phyloP scores from a whole-genome alignment of 78 protist species.

The Tieghemostelium lacteum region DNA sequence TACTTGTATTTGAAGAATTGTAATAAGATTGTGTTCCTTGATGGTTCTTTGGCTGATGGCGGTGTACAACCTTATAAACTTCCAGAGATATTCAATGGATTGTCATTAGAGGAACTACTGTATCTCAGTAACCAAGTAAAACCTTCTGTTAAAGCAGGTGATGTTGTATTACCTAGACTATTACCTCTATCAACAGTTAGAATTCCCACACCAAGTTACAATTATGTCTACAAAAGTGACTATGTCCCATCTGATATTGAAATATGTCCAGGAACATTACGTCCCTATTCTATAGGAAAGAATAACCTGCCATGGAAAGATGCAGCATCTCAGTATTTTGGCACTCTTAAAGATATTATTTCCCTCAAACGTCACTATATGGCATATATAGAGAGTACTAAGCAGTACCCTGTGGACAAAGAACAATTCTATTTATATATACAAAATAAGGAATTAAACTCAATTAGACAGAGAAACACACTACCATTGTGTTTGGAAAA shows the following conservation, averaged over 20 bases:
- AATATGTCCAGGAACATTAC: neutral
- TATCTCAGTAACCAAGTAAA: neutral
- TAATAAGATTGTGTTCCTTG: neutral
- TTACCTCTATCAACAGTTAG: too few relatives aligned
- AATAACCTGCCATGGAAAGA: neutral
- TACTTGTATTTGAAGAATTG: neutral
- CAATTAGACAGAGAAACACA: neutral
- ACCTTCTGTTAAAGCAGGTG: neutral
- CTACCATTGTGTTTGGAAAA: neutral
- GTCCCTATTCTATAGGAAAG: neutral
- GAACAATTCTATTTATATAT: neutral
- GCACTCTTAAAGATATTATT: neutral
- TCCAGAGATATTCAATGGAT: neutral
- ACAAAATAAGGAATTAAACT: neutral
- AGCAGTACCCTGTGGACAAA: neutral
- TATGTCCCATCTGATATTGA: neutral
- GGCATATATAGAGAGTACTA: neutral
- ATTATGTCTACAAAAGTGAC: neutral
- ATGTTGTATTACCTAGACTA: neutral
- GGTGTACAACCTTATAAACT: neutral
- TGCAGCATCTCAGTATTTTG: neutral
- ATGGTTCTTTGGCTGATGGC: neutral
- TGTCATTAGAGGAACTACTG: neutral
- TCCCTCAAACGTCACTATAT: neutral
- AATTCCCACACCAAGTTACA: neutral